Percentiles rank a stretch among this genome's conserved stretches.
Evolutionary conservation across 225 moss, liverwort and hornwort genomes (phyloP).

Genomic region (Polytrichum formosum): DNA sequence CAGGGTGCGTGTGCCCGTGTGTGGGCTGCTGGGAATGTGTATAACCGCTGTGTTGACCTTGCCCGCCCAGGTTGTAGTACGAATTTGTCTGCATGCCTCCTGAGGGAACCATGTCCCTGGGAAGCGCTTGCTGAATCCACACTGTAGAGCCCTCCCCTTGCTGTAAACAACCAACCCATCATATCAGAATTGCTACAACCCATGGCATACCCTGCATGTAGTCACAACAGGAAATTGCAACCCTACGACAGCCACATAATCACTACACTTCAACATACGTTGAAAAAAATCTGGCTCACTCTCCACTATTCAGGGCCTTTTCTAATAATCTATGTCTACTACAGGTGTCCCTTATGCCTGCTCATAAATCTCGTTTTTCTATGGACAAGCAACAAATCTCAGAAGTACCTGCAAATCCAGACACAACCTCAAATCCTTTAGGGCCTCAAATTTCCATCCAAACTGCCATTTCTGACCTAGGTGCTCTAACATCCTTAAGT

Average conservation of each 20-base stretch:
- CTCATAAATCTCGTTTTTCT: conserved; percentile 17
- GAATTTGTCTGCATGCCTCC: conserved; percentile 89
- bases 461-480: too few species aligned
- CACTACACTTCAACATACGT: too few species aligned
- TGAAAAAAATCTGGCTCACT: too few species aligned
- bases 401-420: too few species aligned
- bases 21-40: conserved; percentile 73
- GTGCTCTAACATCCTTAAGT: too few species aligned
- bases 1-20: conserved; percentile 72
- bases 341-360: neutral
- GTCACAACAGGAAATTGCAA: too few species aligned
- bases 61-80: conserved; percentile 80
- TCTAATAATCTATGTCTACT: too few species aligned
- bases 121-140: conserved; percentile 75
- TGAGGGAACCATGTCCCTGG: conserved; percentile 79
- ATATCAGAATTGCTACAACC: too few species aligned
- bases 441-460: too few species aligned
- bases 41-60: conserved; percentile 88
- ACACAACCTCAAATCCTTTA: neutral
- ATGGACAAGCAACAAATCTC: neutral
- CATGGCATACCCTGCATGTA: too few species aligned
- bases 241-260: too few species aligned
- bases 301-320: too few species aligned
- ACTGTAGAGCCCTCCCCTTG: conserved; percentile 76
- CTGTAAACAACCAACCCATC: conserved; percentile 14